Evolutionary conservation across 2,329 filamentous ascomycete genomes (phyloP), one percentile per base, ranked within the genome.

Genomic region (Metarhizium guizhouense): DNA sequence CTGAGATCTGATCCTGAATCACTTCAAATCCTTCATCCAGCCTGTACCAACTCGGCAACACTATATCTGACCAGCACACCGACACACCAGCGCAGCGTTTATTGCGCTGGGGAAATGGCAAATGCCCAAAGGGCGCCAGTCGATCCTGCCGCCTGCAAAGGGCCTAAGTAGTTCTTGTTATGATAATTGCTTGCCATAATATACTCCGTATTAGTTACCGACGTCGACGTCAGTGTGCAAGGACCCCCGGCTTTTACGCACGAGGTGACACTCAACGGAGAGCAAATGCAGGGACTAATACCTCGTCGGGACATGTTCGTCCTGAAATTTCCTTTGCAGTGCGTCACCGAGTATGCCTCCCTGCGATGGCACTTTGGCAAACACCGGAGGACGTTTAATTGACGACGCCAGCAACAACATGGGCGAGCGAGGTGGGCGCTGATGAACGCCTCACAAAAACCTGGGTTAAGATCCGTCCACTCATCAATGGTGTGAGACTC

Each of bases 401-500:
- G n/a, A 25, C 20, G 13, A 25, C 43, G 13, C 20, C 45, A 29
- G 14, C 43, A 20, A 47, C 13, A 47, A 3, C 5, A 47, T 34
- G 55, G 38, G 43, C 36, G 45, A 51, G 29, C 54, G 48, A 54
- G 56, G 55, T 57, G 57, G 51, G 55, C 57, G 60, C 58, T 61
- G 60, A 61, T 59, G 59, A 59, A 68, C 65, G 65, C 67, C 67
- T 68, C 64, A 47, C 56, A 58, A 66, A 66, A 64, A 66, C 62
- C 65, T 68, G 66, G 65, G 68, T 69, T 68, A 64, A 68, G 68
- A 70, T 68, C 61, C 68, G 67, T 67, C 65, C 64, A 64, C 64
- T 69, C 67, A 67, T 68, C 63, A 70, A 65, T 69, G 67, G 68
- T 68, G 68, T 67, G 66, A 69, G 69, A 70, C 68, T 65, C 38